phyloP scores from a whole-genome alignment of 208 protist species.

The Leishmania braziliensis region DNA sequence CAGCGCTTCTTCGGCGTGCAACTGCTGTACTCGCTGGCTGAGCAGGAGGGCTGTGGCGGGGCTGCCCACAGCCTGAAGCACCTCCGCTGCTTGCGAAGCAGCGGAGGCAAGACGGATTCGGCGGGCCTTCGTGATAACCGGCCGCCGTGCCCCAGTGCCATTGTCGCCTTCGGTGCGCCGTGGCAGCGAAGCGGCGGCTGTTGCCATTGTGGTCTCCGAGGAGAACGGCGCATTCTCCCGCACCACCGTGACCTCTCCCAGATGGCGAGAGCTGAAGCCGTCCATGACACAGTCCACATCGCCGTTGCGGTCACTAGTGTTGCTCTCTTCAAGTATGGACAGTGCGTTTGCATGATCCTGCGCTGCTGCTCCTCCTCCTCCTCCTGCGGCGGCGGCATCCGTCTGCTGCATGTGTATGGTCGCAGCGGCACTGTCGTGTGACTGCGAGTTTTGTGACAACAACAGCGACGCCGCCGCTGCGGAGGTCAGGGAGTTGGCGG shows the following conservation, averaged over 20 bases:
- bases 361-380: neutral
- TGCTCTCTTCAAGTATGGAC: slow-evolving; percentile 2
- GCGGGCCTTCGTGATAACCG: slow-evolving; percentile 51
- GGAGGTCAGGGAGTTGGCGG: slow-evolving; percentile 1
- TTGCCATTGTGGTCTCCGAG: neutral
- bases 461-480: slow-evolving; percentile 13
- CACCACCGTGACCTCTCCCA: slow-evolving; percentile 9
- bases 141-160: neutral
- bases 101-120: slow-evolving; percentile 53
- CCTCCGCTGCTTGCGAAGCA: slow-evolving; percentile 31
- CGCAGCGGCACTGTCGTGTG: slow-evolving; percentile 1
- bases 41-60: slow-evolving; percentile 40
- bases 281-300: slow-evolving; percentile 16
- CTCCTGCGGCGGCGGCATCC: neutral
- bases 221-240: neutral
- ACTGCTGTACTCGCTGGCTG: slow-evolving; percentile 51
- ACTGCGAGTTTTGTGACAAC: neutral
- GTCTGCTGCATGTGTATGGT: slow-evolving; percentile 11
- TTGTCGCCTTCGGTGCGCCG: neutral
- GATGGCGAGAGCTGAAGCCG: slow-evolving; percentile 18
- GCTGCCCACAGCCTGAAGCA: slow-evolving; percentile 30
- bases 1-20: slow-evolving; percentile 61
- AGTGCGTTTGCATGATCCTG: slow-evolving; percentile 9
- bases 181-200: neutral
- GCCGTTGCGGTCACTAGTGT: neutral